These are phyloP conservation scores for Hypoxylon lienhwacheense DNA, from an alignment of 495 filamentous ascomycete species.

Conservation along the genomic window DNA sequence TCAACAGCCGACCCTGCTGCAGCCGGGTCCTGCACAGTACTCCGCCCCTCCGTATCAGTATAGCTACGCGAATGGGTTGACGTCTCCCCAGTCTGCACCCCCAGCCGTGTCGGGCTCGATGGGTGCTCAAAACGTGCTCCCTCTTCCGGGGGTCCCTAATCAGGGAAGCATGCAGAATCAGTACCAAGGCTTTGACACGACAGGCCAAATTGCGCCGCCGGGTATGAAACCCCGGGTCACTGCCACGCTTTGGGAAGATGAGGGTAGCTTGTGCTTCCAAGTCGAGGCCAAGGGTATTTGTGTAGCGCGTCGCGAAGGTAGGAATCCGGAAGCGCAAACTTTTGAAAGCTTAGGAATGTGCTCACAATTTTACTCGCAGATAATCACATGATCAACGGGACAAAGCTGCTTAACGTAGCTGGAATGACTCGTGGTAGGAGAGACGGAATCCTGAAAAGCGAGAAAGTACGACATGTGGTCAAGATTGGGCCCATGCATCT, in stretches of 20 bases:
- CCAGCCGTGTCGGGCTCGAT: conserved; percentile 72
- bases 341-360: not conserved
- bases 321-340: conserved; percentile 33
- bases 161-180: conserved; percentile 54
- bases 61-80: conserved; percentile 70
- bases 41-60: conserved; percentile 70
- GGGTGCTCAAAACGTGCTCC: conserved; percentile 61
- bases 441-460: conserved; percentile 96
- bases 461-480: conserved; percentile 94
- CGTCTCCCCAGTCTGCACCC: conserved; percentile 69
- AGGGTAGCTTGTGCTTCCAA: conserved; percentile 96
- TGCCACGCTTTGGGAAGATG: conserved; percentile 97
- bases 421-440: conserved; percentile 96
- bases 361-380: conserved; percentile 57
- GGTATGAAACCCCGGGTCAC: conserved; percentile 98
- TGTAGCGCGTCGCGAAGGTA: conserved; percentile 92
- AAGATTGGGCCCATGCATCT: conserved; percentile 99
- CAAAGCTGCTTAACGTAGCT: conserved; percentile 93
- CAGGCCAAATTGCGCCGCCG: conserved; percentile 90
- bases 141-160: conserved; percentile 63
- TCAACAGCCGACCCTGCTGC: conserved; percentile 77
- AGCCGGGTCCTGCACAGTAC: conserved; percentile 75
- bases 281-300: conserved; percentile 96
- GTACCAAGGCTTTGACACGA: conserved; percentile 75
- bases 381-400: conserved; percentile 99